These are phyloP conservation scores for Colletotrichum sp. DNA, from an alignment of 2,329 filamentous ascomycete species.

Conservation along the genomic window DNA sequence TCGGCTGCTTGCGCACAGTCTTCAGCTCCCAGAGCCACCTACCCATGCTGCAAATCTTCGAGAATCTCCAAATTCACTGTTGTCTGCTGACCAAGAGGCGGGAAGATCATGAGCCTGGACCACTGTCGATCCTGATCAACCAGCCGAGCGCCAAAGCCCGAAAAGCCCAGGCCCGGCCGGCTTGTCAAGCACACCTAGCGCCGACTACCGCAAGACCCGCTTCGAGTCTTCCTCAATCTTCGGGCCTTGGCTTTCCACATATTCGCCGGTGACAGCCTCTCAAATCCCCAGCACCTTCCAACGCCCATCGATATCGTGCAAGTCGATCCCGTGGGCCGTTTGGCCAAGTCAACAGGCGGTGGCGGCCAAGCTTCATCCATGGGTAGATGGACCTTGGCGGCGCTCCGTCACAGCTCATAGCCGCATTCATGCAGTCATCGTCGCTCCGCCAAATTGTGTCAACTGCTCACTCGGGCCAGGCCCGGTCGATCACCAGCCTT, in stretches of 20 bases:
- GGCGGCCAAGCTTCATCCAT: not conserved
- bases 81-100: constrained; percentile 2
- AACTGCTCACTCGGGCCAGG: not conserved
- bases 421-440: not conserved
- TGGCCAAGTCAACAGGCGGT: not conserved
- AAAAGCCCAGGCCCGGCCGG: not conserved
- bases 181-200: constrained; percentile 1
- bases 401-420: not conserved
- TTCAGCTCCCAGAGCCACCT: not conserved
- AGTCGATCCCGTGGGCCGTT: not conserved
- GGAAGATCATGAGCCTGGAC: constrained; percentile 1
- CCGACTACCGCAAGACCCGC: not conserved
- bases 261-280: not conserved
- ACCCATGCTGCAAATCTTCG: not conserved
- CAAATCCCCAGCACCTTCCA: not conserved
- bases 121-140: constrained; percentile 3
- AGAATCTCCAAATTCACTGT: not conserved
- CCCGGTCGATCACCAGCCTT: constrained; percentile 1
- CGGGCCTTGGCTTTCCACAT: not conserved
- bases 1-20: not conserved
- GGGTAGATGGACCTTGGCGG: not conserved
- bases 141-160: not conserved
- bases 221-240: not conserved
- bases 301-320: not conserved
- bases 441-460: not conserved